phyloP scores from a whole-genome alignment of 306 rosid species.

The Fagus crenata region DNA sequence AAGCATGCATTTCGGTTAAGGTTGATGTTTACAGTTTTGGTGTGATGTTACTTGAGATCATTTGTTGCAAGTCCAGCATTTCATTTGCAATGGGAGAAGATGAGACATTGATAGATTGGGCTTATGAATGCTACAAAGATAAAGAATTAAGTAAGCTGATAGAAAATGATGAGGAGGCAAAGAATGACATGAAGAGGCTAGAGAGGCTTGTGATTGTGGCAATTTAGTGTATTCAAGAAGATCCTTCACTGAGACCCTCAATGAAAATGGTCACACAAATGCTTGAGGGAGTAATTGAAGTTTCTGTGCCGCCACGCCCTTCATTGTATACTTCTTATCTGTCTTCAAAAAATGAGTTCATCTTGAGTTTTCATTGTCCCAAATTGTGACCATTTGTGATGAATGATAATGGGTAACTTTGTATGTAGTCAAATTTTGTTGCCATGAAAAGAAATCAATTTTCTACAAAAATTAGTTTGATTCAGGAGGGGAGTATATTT shows the following conservation, averaged over 20 bases:
- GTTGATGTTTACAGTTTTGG: slow-evolving; percentile 27
- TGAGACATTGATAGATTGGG: slow-evolving; percentile 22
- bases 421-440: too few relatives aligned
- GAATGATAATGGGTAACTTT: too few relatives aligned
- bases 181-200: slow-evolving; percentile 25
- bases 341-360: neutral
- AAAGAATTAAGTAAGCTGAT: neutral
- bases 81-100: slow-evolving; percentile 20
- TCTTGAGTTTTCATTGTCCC: neutral
- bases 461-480: too few relatives aligned
- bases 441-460: too few relatives aligned
- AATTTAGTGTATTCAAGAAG: slow-evolving; percentile 31
- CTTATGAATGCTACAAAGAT: slow-evolving; percentile 11
- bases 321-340: slow-evolving; percentile 2
- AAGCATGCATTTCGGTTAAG: slow-evolving; percentile 3
- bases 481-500: too few relatives aligned
- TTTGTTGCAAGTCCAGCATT: slow-evolving; percentile 18
- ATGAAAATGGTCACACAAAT: slow-evolving; percentile 33
- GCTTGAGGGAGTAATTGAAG: slow-evolving; percentile 30
- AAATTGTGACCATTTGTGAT: too few relatives aligned
- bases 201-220: slow-evolving; percentile 29
- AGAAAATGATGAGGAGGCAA: slow-evolving; percentile 30
- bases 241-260: slow-evolving; percentile 29
- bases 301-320: slow-evolving; percentile 34
- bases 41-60: slow-evolving; percentile 23